Evolutionary conservation across 768 basidiomycete genomes (phyloP).

Genomic region (Floccularia luteovirens): DNA sequence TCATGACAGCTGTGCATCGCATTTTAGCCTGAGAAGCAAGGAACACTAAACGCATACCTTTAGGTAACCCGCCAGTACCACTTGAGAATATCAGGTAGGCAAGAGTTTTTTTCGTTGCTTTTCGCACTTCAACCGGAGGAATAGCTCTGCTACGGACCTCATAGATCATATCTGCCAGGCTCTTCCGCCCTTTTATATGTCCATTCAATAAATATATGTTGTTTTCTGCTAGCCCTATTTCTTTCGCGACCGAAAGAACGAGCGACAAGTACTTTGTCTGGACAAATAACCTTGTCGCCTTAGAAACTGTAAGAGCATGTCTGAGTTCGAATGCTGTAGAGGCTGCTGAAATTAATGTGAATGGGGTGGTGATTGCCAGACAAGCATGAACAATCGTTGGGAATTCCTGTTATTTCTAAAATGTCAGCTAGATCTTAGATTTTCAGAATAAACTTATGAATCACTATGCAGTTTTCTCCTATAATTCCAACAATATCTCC

Average conservation of each 20-base stretch:
- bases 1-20: neutral
- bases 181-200: neutral
- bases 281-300: neutral
- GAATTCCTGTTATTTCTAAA: neutral
- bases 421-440: neutral
- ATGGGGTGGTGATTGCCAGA: neutral
- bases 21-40: neutral
- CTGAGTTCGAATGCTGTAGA: neutral
- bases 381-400: neutral
- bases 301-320: neutral
- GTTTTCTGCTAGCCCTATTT: neutral
- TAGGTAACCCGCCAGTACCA: conserved; percentile 15
- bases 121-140: conserved; percentile 3
- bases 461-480: neutral
- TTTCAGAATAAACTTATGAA: neutral
- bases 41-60: conserved; percentile 8
- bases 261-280: neutral
- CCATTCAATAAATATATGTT: neutral
- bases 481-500: neutral
- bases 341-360: neutral
- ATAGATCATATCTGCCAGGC: neutral
- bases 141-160: neutral
- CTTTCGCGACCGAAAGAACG: neutral
- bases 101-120: conserved; percentile 10
- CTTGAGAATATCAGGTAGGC: conserved; percentile 16